Percentiles rank a stretch among this genome's conserved stretches.
Evolutionary conservation across 768 basidiomycete genomes (phyloP).

Genomic region (Leccinum boreale): DNA sequence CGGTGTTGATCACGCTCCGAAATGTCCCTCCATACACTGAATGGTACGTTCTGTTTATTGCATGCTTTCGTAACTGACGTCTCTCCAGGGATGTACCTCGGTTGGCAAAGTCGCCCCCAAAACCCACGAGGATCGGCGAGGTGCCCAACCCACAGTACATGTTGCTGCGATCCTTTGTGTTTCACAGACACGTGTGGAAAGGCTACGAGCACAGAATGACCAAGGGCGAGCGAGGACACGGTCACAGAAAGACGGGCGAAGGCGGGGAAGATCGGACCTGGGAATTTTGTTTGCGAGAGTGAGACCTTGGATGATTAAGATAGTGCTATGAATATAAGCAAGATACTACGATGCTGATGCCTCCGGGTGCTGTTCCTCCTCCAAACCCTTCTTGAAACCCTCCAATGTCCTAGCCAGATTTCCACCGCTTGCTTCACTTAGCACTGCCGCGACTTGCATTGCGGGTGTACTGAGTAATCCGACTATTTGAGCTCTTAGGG

Average conservation of each 20-base stretch:
- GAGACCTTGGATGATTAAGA: background rate
- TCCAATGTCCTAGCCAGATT: slow-evolving; percentile 69
- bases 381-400: slow-evolving; percentile 66
- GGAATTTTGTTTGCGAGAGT: slow-evolving; percentile 66
- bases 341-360: slow-evolving; percentile 20
- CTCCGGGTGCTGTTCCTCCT: slow-evolving; percentile 39
- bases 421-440: slow-evolving; percentile 68
- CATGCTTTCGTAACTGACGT: slow-evolving; percentile 10
- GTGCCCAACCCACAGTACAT: slow-evolving; percentile 64
- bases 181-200: slow-evolving; percentile 65
- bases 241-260: slow-evolving; percentile 62
- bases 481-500: slow-evolving; percentile 77
- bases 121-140: slow-evolving; percentile 42
- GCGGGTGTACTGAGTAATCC: slow-evolving; percentile 78
- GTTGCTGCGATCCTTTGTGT: slow-evolving; percentile 76
- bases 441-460: slow-evolving; percentile 65
- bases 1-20: slow-evolving; percentile 80
- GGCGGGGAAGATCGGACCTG: slow-evolving; percentile 83
- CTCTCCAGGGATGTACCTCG: slow-evolving; percentile 66
- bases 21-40: slow-evolving; percentile 84
- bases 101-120: slow-evolving; percentile 72
- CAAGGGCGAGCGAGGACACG: slow-evolving; percentile 74
- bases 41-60: slow-evolving; percentile 51
- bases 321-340: slow-evolving; percentile 8
- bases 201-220: slow-evolving; percentile 96